Conservation (phyloP, 2,329 filamentous ascomycete genomes). For the Aureobasidium sp. region DNA sequence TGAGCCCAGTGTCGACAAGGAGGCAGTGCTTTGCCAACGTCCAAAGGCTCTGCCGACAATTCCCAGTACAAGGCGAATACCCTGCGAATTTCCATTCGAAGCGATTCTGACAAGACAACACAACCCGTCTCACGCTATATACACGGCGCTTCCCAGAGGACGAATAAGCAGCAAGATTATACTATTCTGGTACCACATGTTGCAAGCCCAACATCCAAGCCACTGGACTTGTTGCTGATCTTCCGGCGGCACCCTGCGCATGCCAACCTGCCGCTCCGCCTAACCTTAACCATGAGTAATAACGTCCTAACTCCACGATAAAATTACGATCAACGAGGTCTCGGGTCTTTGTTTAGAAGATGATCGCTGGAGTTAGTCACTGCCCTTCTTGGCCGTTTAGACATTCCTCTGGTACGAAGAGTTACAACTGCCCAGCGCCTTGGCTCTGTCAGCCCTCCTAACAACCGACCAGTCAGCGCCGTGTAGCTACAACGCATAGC, state of each 20-base stretch:
- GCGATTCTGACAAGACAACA: neutral
- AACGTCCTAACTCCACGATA: neutral
- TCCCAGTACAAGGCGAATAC: neutral
- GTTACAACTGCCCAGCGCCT: neutral
- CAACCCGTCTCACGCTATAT: neutral
- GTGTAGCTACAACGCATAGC: neutral
- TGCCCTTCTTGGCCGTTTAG: neutral
- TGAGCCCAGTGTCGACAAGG: neutral
- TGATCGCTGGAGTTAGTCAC: neutral
- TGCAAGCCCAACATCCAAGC: constrained; percentile 7
- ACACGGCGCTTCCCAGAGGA: neutral
- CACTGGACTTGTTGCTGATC: constrained; percentile 8
- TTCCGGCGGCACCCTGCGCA: neutral
- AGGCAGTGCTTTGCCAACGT: neutral
- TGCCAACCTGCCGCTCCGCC: neutral
- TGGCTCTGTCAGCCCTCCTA: neutral
- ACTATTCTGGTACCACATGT: constrained; percentile 5
- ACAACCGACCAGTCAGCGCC: neutral
- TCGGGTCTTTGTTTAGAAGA: constrained; percentile 1
- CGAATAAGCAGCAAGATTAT: constrained; percentile 13
- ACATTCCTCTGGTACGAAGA: constrained; percentile 1
- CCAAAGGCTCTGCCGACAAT: neutral
- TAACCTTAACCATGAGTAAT: neutral
- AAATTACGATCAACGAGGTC: constrained; percentile 3
- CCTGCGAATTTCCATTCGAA: neutral